Evolutionary conservation across 441 rosid species (phyloP), one percentile per base, ranked within the genome.

Genomic region (Syzygium syzygioides): DNA sequence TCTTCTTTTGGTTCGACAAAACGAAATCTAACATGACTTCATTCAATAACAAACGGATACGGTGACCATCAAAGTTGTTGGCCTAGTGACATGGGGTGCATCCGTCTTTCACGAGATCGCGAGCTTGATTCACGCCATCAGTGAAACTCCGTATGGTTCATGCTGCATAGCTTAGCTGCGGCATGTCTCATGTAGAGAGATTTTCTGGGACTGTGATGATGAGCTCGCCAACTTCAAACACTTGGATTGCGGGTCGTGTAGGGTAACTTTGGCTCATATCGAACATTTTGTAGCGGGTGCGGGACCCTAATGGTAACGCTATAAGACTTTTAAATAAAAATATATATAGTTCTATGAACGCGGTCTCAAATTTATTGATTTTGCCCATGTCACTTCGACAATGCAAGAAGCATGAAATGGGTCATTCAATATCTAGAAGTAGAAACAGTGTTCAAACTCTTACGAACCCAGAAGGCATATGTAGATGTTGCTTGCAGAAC

Each of bases 221-320:
- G 26, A 8, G 15, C 9, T 71, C 4, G 0, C 9, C 7, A 37
- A 20, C 15, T 6, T 71, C 4, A 4, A 0, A 3, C 9, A 5
- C 34, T 6, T 6, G 7, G 7, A 34, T 68, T 18, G 9, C 5
- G 9, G 17, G 28, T 37, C 3, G 7, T 71, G 1, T 5, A 1
- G 17, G 37, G 17, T 20, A 71, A 7, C 11, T 71, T 37, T 20
- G 50, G 3, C 8, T 71, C 5, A 20, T 10, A 71, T 71, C 9
- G 1, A 71, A 37, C 4, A 37, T 37, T 37, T 37, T 23, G 52
- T 71, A 20, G 7, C 17, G 9, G 26, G 15, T 20, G 17, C 20
- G n/a, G 11, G 0, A 11, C 7, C 0, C 1, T 71, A 71, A 19
- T 19, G 7, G 19, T 66, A 19, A 19, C 1, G 37, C 0, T 19